A percentile compares a stretch with the other conserved stretches of the same genome.
Evolutionary conservation across 805 yeast genomes (phyloP).

Genomic region (Candida broadrunensis): DNA sequence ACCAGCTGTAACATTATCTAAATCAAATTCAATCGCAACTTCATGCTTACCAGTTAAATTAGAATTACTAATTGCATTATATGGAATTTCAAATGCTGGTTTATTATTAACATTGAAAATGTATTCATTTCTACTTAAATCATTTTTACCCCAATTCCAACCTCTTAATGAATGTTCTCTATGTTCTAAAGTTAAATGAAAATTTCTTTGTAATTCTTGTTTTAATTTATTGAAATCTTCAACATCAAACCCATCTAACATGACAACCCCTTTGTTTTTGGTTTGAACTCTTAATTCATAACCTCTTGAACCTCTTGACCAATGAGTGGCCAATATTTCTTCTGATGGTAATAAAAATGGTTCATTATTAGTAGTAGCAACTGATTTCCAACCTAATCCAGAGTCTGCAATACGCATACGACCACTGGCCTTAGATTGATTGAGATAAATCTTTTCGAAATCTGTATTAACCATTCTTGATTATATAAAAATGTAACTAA

Average conservation of each 20-base stretch:
- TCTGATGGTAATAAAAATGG: conserved; percentile 91
- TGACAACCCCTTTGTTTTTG: conserved; percentile 78
- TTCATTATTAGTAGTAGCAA: conserved; percentile 42
- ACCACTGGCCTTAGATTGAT: conserved; percentile 81
- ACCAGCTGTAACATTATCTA: conserved; percentile 68
- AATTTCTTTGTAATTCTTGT: conserved; percentile 76
- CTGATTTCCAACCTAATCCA: conserved; percentile 97
- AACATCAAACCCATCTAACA: conserved; percentile 87
- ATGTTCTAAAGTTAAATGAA: conserved; percentile 69
- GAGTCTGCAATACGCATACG: conserved; percentile 92
- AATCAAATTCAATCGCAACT: conserved; percentile 83
- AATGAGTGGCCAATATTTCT: conserved; percentile 72
- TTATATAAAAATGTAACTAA: too few relatives aligned
- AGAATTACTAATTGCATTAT: conserved; percentile 72
- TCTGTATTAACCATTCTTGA: conserved; percentile 54
- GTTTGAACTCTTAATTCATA: conserved; percentile 88
- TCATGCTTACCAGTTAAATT: conserved; percentile 91
- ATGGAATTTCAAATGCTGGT: conserved; percentile 91
- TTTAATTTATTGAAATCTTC: conserved; percentile 81
- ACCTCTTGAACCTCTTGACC: conserved; percentile 95
- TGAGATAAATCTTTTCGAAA: conserved; percentile 86
- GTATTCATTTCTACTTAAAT: conserved; percentile 88
- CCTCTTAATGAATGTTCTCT: conserved; percentile 93
- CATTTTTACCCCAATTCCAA: conserved; percentile 98
- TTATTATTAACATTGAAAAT: conserved; percentile 81